Base-by-base conservation (phyloP, 495 filamentous ascomycete species). In the Aspergillus nidulans region DNA sequence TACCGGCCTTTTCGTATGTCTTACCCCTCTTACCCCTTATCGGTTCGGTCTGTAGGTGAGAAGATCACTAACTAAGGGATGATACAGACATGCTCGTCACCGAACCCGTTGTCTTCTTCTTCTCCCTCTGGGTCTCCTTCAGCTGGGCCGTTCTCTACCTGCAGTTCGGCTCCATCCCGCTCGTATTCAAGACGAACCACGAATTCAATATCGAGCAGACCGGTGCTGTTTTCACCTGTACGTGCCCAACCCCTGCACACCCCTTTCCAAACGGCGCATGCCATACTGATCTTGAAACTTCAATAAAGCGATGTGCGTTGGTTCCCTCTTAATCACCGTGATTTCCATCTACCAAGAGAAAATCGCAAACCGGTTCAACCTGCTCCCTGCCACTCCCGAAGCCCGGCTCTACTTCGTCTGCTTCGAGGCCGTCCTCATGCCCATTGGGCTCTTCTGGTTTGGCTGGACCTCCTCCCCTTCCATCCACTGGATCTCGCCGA, bases 21-120 rank as follows among this genome's bases (percentile, higher is more conserved):
- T n/a, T n/a, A n/a, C n/a, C n/a, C n/a, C n/a, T n/a, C n/a, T n/a
- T n/a, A 9, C 4, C 16, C 43, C 3, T 34, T 25, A 21, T 25
- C 5, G 19, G 0, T 50, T 1, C 21, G 18, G 18, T 1, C 26
- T n/a, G 12, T 23, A 36, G 26, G 9, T 7, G 15, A 34, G 38
- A 12, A 32, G 19, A 46, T 34, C 18, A 16, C 21, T 46, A 23
- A 44, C 18, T n/a, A n/a, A n/a, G n/a, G n/a, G n/a, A 46, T 59
- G 20, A 4, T 16, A 26, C 30, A 78, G 74, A 89, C 54, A 78
- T 97, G 26, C 85, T 97, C 20, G 72, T 89, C 61, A 96, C 91
- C 10, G 92, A 97, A 61, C 89, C 92, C 0, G 90, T 96, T 12
- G 91, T 97, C 18, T 96, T 96, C 73, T 95, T 87, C 75, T 97